Evolutionary conservation across 1,139 yeast species (phyloP).

Genomic region (Debaryomycetaceae sp.): DNA sequence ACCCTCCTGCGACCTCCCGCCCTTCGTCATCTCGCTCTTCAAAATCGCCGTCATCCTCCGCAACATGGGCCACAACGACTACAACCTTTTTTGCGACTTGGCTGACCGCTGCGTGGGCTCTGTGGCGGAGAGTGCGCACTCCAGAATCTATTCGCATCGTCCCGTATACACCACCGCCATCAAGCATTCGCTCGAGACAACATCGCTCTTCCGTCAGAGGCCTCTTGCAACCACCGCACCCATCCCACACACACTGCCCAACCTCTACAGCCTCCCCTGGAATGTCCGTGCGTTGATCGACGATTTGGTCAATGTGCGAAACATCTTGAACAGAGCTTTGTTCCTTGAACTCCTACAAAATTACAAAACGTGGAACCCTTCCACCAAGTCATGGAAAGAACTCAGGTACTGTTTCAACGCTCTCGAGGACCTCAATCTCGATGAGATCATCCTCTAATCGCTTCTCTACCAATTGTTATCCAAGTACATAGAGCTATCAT

Average conservation of each 20-base stretch:
- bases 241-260: background rate
- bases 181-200: conserved; percentile 36
- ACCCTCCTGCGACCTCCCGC: conserved; percentile 22
- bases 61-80: conserved; percentile 38
- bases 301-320: conserved; percentile 33
- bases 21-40: conserved; percentile 28
- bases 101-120: conserved; percentile 28
- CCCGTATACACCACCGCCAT: conserved; percentile 28
- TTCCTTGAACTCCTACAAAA: conserved; percentile 28
- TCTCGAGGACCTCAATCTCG: conserved; percentile 28
- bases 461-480: background rate
- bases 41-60: conserved; percentile 31
- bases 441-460: conserved; percentile 24
- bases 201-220: conserved; percentile 20
- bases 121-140: conserved; percentile 26
- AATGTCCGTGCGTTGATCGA: conserved; percentile 34
- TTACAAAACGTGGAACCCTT: conserved; percentile 41
- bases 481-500: conserved; percentile 6
- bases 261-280: conserved; percentile 37
- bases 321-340: conserved; percentile 30
- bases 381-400: conserved; percentile 35
- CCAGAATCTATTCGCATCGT: conserved; percentile 21
- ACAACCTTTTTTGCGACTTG: conserved; percentile 28
- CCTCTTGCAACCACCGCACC: conserved; percentile 4
- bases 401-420: conserved; percentile 38